Conservation (phyloP, 768 basidiomycete genomes). For the Hortiboletus flavorubellus region DNA sequence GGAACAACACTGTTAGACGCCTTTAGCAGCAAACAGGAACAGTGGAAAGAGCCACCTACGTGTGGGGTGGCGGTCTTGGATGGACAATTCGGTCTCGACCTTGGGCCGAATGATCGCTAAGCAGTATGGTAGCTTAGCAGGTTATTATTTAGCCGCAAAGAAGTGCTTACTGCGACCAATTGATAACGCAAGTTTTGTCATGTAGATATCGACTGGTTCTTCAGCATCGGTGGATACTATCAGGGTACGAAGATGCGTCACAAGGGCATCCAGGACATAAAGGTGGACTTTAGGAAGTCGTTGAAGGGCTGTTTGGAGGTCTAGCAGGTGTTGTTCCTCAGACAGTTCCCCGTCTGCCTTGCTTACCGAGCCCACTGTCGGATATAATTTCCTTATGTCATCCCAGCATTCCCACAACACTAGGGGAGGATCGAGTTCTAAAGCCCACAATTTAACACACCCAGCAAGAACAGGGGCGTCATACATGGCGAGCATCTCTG, state of each 20-base stretch:
- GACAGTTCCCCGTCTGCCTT: constrained; percentile 51
- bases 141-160: not conserved
- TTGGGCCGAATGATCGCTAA: constrained; percentile 81
- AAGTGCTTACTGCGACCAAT: constrained; percentile 72
- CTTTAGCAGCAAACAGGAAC: not conserved
- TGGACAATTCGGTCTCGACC: constrained; percentile 75
- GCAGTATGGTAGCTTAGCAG: constrained; percentile 2
- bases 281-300: constrained; percentile 77
- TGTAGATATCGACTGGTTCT: constrained; percentile 75
- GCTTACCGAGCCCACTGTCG: constrained; percentile 57
- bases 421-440: constrained; percentile 90
- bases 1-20: constrained; percentile 60
- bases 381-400: constrained; percentile 85
- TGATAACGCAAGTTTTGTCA: constrained; percentile 84
- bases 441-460: constrained; percentile 80
- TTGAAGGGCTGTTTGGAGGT: constrained; percentile 59
- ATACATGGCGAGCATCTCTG: constrained; percentile 63
- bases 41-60: constrained; percentile 40
- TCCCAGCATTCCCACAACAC: constrained; percentile 90
- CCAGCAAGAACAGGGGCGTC: constrained; percentile 87
- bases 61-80: constrained; percentile 88
- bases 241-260: constrained; percentile 73
- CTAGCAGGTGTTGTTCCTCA: constrained; percentile 60
- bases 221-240: constrained; percentile 65
- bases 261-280: constrained; percentile 71